These are phyloP conservation scores for Castanospermum australe DNA, from an alignment of 306 rosid species.

Conservation along the genomic window DNA sequence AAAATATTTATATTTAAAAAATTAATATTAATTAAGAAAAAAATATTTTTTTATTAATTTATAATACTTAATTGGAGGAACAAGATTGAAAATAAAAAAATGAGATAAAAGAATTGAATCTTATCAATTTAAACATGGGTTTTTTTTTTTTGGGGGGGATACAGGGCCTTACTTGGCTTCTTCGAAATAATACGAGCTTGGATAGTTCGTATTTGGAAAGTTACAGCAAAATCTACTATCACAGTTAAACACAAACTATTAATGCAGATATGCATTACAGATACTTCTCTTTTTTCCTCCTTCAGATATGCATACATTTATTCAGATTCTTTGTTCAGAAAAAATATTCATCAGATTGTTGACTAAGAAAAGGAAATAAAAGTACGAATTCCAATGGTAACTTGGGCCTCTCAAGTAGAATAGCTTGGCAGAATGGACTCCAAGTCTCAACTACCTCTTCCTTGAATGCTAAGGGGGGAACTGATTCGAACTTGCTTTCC, in stretches of 20 bases:
- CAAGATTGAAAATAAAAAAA: too few relatives aligned
- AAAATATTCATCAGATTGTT: neutral
- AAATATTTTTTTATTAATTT: too few relatives aligned
- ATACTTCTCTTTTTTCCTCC: too few relatives aligned
- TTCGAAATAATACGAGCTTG: neutral
- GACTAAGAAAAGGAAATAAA: neutral
- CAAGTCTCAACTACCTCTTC: too few relatives aligned
- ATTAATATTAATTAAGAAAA: too few relatives aligned
- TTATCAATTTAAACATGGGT: neutral
- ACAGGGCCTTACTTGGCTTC: too few relatives aligned
- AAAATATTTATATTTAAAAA: too few relatives aligned
- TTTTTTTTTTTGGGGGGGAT: neutral
- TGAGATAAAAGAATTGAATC: too few relatives aligned
- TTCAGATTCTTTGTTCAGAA: neutral
- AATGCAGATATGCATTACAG: too few relatives aligned
- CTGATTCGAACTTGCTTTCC: slow-evolving; percentile 20
- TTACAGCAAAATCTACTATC: neutral
- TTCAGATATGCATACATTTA: neutral
- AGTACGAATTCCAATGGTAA: neutral
- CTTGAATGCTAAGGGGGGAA: slow-evolving; percentile 31
- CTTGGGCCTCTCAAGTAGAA: neutral
- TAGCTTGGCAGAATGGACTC: too few relatives aligned
- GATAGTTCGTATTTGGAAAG: neutral
- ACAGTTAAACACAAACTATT: too few relatives aligned
- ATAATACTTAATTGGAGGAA: too few relatives aligned